Base-by-base conservation (phyloP, 1,284 basidiomycete genomes). In the Sanghuangporus baumii region DNA sequence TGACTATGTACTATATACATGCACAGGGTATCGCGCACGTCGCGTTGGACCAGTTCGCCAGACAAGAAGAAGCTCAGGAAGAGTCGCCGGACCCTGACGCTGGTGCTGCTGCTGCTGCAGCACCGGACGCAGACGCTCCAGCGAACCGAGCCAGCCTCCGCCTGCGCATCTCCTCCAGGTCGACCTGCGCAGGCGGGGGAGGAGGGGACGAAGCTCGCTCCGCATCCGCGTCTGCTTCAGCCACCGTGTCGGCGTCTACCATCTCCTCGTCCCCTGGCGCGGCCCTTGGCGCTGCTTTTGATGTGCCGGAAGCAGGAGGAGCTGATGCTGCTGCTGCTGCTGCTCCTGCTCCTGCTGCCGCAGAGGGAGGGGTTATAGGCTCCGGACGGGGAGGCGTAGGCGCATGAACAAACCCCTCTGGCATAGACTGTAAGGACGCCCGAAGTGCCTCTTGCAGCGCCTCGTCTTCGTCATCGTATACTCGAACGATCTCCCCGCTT, bases 391-490 rank as follows among this genome's bases (percentile, higher is more conserved):
- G 67, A n/a, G 72, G 71, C 72, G 66, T 56, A 40, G 64, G 64
- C 16, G 79, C 78, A 9, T 79, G 65, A 23, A 67, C 69, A 71
- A 79, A 87, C 38, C 79, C 87, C 18, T 77, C 73, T 0, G 91
- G 87, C 26, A 87, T 72, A 50, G 79, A 79, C 68, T 89, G 88
- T 67, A 96, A 76, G 48, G 91, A 94, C 2, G 93, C 94, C 70
- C 80, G 86, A 59, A 96, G 75, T 12, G 94, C 94, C 23, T 91
- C 91, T 73, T 95, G 90, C 41, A 96, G 76, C 69, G 92, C 89
- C 40, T 81, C 86, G 68, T 96, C 93, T 67, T 95, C 93, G 67
- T 95, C 91, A 67, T 94, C 93, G 67, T 94, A 91, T 43, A 86
- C 82, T 56, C 81, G 70, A 55, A 70, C 66, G 41, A 66, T 69